phyloP scores from a whole-genome alignment of 1,139 yeast genomes.

The Suhomyces kunorum region DNA sequence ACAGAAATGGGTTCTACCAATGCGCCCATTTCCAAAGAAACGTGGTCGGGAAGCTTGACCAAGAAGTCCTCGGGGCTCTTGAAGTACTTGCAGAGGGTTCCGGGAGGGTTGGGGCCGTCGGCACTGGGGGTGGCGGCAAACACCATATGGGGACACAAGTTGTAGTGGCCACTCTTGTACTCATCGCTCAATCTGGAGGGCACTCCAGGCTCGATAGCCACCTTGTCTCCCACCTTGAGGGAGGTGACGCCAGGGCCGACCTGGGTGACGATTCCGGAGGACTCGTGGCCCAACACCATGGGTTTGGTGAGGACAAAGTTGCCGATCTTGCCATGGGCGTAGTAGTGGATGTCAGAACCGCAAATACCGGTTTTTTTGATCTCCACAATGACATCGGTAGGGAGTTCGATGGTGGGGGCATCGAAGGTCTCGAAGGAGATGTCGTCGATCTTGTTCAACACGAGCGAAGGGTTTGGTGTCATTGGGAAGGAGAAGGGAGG shows the following conservation, averaged over 20 bases:
- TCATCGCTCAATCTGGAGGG: slow-evolving; percentile 76
- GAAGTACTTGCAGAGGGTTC: slow-evolving; percentile 74
- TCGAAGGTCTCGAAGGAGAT: slow-evolving; percentile 67
- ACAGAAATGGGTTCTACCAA: slow-evolving; percentile 86
- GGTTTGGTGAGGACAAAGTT: slow-evolving; percentile 62
- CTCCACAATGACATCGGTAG: slow-evolving; percentile 71
- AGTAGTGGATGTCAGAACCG: slow-evolving; percentile 86
- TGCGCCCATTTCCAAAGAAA: slow-evolving; percentile 83
- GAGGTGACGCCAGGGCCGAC: slow-evolving; percentile 62
- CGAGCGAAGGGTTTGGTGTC: slow-evolving; percentile 62
- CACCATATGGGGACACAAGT: slow-evolving; percentile 78
- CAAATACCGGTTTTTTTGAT: slow-evolving; percentile 84
- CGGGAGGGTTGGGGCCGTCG: slow-evolving; percentile 52
- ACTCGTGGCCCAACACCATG: slow-evolving; percentile 78
- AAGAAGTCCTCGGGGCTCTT: slow-evolving; percentile 82
- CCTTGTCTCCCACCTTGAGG: slow-evolving; percentile 73
- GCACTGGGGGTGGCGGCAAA: slow-evolving; percentile 82
- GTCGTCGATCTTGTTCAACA: slow-evolving; percentile 62
- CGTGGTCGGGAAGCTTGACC: slow-evolving; percentile 74
- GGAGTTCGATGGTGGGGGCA: slow-evolving; percentile 60
- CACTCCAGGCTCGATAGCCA: slow-evolving; percentile 73
- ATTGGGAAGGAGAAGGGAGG: not conserved
- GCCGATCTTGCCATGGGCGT: slow-evolving; percentile 77
- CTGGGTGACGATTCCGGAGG: slow-evolving; percentile 69
- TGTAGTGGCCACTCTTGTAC: slow-evolving; percentile 75